phyloP scores from a whole-genome alignment of 106 monocot species.

The Posidonia australis region DNA sequence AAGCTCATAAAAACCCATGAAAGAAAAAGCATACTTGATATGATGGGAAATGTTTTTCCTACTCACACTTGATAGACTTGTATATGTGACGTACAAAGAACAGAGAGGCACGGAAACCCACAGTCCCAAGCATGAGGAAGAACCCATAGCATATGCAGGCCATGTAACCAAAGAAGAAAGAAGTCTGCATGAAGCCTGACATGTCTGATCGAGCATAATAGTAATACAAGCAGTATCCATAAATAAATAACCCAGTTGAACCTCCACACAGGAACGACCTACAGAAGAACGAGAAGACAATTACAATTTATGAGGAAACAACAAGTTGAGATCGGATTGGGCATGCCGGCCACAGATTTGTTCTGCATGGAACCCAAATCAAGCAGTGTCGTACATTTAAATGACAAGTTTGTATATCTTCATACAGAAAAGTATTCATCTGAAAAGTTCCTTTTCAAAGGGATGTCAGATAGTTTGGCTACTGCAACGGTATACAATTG shows the following conservation, averaged over 20 bases:
- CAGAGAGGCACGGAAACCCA: constrained; percentile 49
- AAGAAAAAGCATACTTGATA: neutral
- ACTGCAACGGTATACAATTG: no score
- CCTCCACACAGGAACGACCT: constrained; percentile 62
- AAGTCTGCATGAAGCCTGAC: constrained; percentile 53
- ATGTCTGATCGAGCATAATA: constrained; percentile 52
- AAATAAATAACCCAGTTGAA: constrained; percentile 51
- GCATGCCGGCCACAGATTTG: no score
- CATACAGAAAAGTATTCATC: no score
- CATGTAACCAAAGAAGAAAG: constrained; percentile 63
- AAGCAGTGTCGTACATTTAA: neutral
- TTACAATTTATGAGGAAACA: neutral
- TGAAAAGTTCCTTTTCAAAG: no score
- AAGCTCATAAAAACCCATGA: neutral
- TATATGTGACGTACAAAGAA: constrained; percentile 63
- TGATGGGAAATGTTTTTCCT: constrained; percentile 3
- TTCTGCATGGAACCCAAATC: neutral
- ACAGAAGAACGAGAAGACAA: constrained; percentile 4
- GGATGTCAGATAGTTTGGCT: no score
- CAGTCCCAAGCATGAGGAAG: constrained; percentile 47
- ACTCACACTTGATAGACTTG: constrained; percentile 63
- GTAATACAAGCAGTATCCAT: constrained; percentile 56
- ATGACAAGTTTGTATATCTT: no score
- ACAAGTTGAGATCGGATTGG: no score
- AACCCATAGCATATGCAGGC: constrained; percentile 51